Base-by-base conservation (phyloP, 1,284 basidiomycete species). In the Athelia psychrophila region DNA sequence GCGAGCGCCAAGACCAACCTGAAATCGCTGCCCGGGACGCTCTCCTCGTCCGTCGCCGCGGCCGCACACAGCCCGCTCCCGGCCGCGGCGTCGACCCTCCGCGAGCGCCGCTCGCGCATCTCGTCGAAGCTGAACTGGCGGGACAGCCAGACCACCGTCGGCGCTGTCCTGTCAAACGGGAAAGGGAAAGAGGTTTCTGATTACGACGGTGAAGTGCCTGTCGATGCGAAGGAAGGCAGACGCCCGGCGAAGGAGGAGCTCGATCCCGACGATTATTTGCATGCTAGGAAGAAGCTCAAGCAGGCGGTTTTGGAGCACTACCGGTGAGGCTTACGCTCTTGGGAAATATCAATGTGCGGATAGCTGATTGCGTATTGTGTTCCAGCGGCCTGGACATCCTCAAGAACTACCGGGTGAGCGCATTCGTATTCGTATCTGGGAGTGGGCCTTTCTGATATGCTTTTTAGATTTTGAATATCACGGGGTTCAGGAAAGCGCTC, bases 401-500 rank as follows among this genome's bases (percentile, higher is more conserved):
- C 52, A 91, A 93, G 58, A 94, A 95, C 63, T 95, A 93, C 67
- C 78, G 91, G 33, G 91, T 91, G 60, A 54, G 86, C 72, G n/a
- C 27, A 27, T 23, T 20, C 24, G 13, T 30, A 30, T 6, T 30
- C n/a, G n/a, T n/a, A n/a, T n/a, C n/a, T n/a, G n/a, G n/a, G n/a
- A n/a, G n/a, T n/a, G n/a, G n/a, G n/a, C n/a, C n/a, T n/a, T n/a
- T n/a, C 50, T 30, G 54, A 47, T 25, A n/a, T 24, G 18, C 13
- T n/a, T 35, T 48, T 16, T 54, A 94, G 87, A 85, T 90, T 45
- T 70, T 98, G 48, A 98, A 98, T 66, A 68, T 95, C 9, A 91
- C 91, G 2, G 95, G 94, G 0, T 95, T 98, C 66, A 78, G 91
- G 20, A 98, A 98, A 67, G 89, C 88, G 0, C 66, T 97, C 56